A percentile compares a stretch with the other conserved stretches of the same genome.
Evolutionary conservation across 805 yeast genomes (phyloP).

Genomic region (Candida parachauliodes): DNA sequence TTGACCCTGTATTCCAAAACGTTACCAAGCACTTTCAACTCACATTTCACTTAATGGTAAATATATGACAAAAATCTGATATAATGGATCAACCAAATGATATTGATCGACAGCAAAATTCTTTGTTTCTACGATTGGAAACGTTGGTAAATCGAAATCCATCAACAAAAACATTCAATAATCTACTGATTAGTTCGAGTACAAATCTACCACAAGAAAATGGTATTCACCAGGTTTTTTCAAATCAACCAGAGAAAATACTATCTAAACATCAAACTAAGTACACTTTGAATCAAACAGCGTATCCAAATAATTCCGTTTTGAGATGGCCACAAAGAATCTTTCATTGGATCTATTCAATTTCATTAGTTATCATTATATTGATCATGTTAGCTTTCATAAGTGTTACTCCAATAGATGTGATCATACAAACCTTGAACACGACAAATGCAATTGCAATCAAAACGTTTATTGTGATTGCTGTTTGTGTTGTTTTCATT

Average conservation of each 20-base stretch:
- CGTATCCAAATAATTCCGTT: slow-evolving; percentile 1
- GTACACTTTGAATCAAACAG: slow-evolving; percentile 1
- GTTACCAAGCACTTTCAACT: too few species aligned
- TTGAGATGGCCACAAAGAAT: slow-evolving; percentile 19
- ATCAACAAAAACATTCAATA: background rate
- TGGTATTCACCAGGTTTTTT: background rate
- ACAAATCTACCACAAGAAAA: background rate
- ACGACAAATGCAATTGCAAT: slow-evolving; percentile 56
- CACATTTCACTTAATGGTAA: background rate
- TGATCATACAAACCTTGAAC: slow-evolving; percentile 55
- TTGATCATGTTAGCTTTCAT: slow-evolving; percentile 48
- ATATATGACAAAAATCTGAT: slow-evolving; percentile 1
- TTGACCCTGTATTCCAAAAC: too few species aligned
- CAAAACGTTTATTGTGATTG: slow-evolving; percentile 76
- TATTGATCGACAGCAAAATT: slow-evolving; percentile 3
- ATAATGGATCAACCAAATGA: background rate
- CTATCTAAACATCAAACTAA: slow-evolving; percentile 1
- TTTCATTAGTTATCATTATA: slow-evolving; percentile 21
- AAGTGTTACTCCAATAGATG: slow-evolving; percentile 76
- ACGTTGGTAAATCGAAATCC: background rate
- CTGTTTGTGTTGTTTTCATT: slow-evolving; percentile 62
- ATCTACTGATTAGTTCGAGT: slow-evolving; percentile 5
- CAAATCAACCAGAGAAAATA: background rate
- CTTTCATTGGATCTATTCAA: slow-evolving; percentile 26
- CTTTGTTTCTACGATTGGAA: background rate